phyloP scores from a whole-genome alignment of 148 eudicot genomes.

The Agrostemma githago region DNA sequence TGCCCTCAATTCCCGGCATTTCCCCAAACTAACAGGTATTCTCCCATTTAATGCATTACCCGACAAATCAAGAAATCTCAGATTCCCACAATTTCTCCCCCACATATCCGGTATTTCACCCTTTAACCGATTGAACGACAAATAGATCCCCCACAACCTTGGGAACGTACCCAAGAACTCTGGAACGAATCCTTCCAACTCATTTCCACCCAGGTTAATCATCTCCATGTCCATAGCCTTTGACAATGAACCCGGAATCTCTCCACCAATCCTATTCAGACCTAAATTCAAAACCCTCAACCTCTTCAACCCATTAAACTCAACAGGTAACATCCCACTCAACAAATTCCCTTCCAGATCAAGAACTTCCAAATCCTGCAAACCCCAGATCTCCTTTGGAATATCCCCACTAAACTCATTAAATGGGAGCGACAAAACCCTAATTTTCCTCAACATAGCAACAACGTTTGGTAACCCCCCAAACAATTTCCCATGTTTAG shows the following conservation, averaged over 20 bases:
- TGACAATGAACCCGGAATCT: conserved; percentile 34
- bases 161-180: conserved; percentile 21
- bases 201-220: conserved; percentile 47
- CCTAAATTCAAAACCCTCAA: conserved; percentile 51
- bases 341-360: conserved; percentile 68
- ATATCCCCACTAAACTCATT: conserved; percentile 48
- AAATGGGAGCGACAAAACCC: conserved; percentile 64
- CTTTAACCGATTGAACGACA: conserved; percentile 42
- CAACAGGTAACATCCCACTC: conserved; percentile 40
- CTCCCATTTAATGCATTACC: conserved; percentile 40
- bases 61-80: conserved; percentile 53
- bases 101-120: conserved; percentile 39
- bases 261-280: conserved; percentile 34
- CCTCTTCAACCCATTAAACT: conserved; percentile 33
- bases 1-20: conserved; percentile 40
- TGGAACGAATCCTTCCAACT: conserved; percentile 37
- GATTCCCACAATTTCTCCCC: conserved; percentile 39
- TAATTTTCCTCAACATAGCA: conserved; percentile 42
- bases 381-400: conserved; percentile 47
- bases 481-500: conserved; percentile 28
- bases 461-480: conserved; percentile 39
- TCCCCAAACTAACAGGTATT: conserved; percentile 47
- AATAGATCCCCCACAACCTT: conserved; percentile 39
- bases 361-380: conserved; percentile 56
- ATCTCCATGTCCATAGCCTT: conserved; percentile 27